Evolutionary conservation across 192 early-diverging fungal genomes (phyloP).

Genomic region (Coemansia javaensis): DNA sequence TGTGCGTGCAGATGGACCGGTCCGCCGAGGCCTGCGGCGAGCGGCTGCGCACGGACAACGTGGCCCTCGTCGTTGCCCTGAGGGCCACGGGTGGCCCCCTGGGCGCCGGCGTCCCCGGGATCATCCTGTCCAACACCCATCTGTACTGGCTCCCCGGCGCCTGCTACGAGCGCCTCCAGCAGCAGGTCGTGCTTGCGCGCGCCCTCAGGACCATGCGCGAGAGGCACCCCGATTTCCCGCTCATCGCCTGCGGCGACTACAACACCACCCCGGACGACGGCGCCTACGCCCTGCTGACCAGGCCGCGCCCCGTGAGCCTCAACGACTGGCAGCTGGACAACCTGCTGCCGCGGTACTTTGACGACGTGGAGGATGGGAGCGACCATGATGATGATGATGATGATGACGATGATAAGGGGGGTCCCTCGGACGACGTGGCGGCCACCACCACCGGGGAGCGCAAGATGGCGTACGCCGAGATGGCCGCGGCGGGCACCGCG

Average conservation of each 20-base stretch:
- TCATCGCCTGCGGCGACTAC: constrained; percentile 49
- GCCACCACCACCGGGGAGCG: too few relatives aligned
- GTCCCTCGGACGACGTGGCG: too few relatives aligned
- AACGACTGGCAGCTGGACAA: constrained; percentile 48
- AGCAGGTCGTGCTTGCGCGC: constrained; percentile 29
- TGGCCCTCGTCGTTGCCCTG: constrained; percentile 31
- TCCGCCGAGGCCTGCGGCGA: constrained; percentile 29
- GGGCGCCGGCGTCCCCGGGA: constrained; percentile 7
- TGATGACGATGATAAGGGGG: background rate
- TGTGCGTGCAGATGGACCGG: constrained; percentile 18
- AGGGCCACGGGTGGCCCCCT: background rate
- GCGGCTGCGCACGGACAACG: constrained; percentile 33
- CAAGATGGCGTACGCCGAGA: constrained; percentile 23
- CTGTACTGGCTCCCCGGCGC: constrained; percentile 37
- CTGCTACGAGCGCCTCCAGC: constrained; percentile 46
- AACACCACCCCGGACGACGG: constrained; percentile 60
- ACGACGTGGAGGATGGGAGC: background rate
- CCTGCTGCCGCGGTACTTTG: constrained; percentile 26
- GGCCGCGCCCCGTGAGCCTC: constrained; percentile 43
- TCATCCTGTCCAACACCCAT: constrained; percentile 47
- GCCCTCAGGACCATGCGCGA: constrained; percentile 20
- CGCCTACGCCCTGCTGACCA: constrained; percentile 54
- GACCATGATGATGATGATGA: constrained; percentile 1
- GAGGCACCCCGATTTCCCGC: constrained; percentile 15
- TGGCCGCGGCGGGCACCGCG: constrained; percentile 9